phyloP scores from a whole-genome alignment of 495 filamentous ascomycete species.

The Neurospora sp. region DNA sequence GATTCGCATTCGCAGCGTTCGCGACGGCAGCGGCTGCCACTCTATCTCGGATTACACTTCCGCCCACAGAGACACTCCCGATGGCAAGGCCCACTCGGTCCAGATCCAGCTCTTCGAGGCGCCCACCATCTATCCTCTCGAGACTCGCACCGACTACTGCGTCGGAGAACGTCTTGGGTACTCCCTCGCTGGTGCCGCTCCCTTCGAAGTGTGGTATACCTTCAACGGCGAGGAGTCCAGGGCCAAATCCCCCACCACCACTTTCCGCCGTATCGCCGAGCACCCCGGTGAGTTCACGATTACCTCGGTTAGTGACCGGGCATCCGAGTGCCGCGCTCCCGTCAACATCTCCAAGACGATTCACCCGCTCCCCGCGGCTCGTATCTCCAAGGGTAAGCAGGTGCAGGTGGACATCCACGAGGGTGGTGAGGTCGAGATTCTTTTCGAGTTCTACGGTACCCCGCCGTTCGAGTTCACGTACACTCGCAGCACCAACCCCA shows the following conservation, averaged over 20 bases:
- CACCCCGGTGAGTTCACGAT: slow-evolving; percentile 80
- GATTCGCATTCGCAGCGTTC: slow-evolving; percentile 78
- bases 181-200: slow-evolving; percentile 74
- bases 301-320: slow-evolving; percentile 70
- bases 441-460: slow-evolving; percentile 88
- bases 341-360: slow-evolving; percentile 70
- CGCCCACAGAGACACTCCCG: slow-evolving; percentile 27
- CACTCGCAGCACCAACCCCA: slow-evolving; percentile 75
- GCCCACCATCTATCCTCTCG: slow-evolving; percentile 76
- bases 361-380: slow-evolving; percentile 83
- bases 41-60: slow-evolving; percentile 26
- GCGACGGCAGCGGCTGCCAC: slow-evolving; percentile 75
- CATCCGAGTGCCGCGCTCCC: slow-evolving; percentile 70
- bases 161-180: slow-evolving; percentile 90
- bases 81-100: slow-evolving; percentile 58
- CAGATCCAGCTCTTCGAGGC: slow-evolving; percentile 85
- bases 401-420: slow-evolving; percentile 89
- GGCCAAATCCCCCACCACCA: slow-evolving; percentile 63
- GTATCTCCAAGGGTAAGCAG: slow-evolving; percentile 68
- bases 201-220: slow-evolving; percentile 86
- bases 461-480: slow-evolving; percentile 98
- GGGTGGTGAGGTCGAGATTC: slow-evolving; percentile 82
- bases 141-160: slow-evolving; percentile 82
- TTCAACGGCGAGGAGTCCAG: slow-evolving; percentile 71
- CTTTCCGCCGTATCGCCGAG: slow-evolving; percentile 85